These are phyloP conservation scores for Fistulifera pelliculosa DNA, from an alignment of 108 stramenopile genomes.

Conservation along the genomic window DNA sequence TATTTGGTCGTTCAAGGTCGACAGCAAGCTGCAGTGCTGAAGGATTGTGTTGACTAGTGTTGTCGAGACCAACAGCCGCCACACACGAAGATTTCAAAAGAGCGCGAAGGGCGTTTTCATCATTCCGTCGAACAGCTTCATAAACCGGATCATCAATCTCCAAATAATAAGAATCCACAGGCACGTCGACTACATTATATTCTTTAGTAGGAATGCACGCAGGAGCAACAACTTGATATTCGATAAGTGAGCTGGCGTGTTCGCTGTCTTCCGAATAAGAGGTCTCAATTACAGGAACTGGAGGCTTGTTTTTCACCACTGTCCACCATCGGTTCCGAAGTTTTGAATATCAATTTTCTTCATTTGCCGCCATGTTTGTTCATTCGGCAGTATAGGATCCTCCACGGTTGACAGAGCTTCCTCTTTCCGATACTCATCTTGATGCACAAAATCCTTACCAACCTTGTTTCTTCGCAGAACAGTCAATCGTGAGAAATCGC, in stretches of 20 bases:
- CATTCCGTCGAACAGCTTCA: constrained; percentile 7
- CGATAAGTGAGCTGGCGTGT: not conserved
- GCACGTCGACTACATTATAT: not conserved
- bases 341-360: constrained; percentile 5
- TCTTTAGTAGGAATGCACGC: not conserved
- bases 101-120: not conserved
- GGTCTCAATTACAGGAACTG: not conserved
- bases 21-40: constrained; percentile 15
- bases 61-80: not conserved
- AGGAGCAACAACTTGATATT: not conserved
- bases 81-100: not conserved
- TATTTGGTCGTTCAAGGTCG: constrained; percentile 11
- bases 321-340: constrained; percentile 43
- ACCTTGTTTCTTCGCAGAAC: too few relatives aligned
- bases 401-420: too few relatives aligned
- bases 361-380: not conserved
- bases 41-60: not conserved
- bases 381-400: not conserved
- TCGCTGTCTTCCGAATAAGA: not conserved
- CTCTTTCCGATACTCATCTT: too few relatives aligned
- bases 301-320: constrained; percentile 10
- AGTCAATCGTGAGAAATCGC: too few relatives aligned
- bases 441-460: too few relatives aligned
- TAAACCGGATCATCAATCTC: not conserved
- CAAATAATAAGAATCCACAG: not conserved